These are phyloP conservation scores for Isabelozyma rhagii DNA, from an alignment of 805 yeast genomes.

Conservation along the genomic window DNA sequence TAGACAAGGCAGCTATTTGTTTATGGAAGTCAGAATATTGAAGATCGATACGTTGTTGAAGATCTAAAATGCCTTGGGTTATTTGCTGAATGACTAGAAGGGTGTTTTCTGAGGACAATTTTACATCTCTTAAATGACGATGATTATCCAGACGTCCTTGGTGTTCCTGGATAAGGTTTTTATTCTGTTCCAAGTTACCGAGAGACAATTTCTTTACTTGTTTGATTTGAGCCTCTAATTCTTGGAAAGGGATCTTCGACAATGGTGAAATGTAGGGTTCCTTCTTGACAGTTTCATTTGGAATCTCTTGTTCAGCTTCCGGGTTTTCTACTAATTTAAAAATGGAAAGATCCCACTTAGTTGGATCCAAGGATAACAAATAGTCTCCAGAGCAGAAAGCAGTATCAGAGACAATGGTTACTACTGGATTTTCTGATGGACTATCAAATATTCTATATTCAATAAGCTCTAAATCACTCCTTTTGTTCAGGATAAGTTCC, in stretches of 20 bases:
- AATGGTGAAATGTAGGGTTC: neutral
- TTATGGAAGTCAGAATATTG: neutral
- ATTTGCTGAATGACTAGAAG: neutral
- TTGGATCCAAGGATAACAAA: neutral
- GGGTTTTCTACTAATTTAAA: neutral
- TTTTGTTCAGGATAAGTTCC: neutral
- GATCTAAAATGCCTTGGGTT: neutral
- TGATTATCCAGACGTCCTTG: neutral
- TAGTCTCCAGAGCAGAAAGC: neutral
- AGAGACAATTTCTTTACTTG: neutral
- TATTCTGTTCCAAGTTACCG: neutral
- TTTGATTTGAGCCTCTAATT: neutral
- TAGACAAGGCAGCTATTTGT: neutral
- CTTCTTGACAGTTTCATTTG: neutral
- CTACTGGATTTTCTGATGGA: neutral
- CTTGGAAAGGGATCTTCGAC: neutral
- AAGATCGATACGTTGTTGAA: neutral
- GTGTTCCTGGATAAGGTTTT: neutral
- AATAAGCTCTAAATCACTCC: neutral
- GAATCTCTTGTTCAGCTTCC: neutral
- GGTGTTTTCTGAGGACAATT: neutral
- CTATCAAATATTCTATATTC: neutral
- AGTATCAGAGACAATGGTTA: neutral
- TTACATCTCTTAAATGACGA: neutral
- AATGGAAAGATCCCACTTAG: neutral